Conservation (phyloP, 805 yeast species). For the Danielozyma ontarioensis region DNA sequence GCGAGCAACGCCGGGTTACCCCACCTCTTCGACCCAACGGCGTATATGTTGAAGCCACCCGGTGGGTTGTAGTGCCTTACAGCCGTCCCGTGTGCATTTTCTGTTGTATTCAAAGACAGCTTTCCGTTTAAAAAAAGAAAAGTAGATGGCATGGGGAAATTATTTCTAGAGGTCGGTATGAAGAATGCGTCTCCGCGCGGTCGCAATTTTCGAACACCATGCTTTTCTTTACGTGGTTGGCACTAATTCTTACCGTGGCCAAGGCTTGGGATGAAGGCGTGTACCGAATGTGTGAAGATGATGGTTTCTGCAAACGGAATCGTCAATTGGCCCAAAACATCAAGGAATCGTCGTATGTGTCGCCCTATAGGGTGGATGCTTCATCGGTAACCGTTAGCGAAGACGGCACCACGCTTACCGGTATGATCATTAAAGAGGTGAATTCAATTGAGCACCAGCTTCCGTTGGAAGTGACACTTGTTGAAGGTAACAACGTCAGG, state of each 20-base stretch:
- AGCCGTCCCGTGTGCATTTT: too few relatives aligned
- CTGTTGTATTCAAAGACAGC: too few relatives aligned
- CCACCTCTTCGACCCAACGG: too few relatives aligned
- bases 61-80: too few relatives aligned
- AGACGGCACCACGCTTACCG: constrained; percentile 37
- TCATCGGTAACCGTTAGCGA: constrained; percentile 7
- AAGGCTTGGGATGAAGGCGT: too few relatives aligned
- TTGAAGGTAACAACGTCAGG: constrained; percentile 56
- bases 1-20: too few relatives aligned
- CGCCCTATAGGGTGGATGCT: constrained; percentile 22
- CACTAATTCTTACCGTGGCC: not conserved
- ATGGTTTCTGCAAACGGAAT: constrained; percentile 83
- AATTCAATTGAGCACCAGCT: constrained; percentile 26
- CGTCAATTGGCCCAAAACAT: constrained; percentile 52
- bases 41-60: too few relatives aligned
- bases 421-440: constrained; percentile 38
- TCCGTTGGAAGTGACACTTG: constrained; percentile 53
- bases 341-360: constrained; percentile 3
- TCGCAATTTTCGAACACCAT: not conserved
- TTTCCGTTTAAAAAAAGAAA: too few relatives aligned
- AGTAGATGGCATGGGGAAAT: too few relatives aligned
- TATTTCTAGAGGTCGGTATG: too few relatives aligned
- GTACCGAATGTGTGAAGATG: constrained; percentile 71
- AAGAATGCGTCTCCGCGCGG: not conserved
- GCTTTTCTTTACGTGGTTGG: not conserved